These are phyloP conservation scores for Acephala macrosclerotiorum DNA, from an alignment of 2,329 filamentous ascomycete species.

Conservation along the genomic window DNA sequence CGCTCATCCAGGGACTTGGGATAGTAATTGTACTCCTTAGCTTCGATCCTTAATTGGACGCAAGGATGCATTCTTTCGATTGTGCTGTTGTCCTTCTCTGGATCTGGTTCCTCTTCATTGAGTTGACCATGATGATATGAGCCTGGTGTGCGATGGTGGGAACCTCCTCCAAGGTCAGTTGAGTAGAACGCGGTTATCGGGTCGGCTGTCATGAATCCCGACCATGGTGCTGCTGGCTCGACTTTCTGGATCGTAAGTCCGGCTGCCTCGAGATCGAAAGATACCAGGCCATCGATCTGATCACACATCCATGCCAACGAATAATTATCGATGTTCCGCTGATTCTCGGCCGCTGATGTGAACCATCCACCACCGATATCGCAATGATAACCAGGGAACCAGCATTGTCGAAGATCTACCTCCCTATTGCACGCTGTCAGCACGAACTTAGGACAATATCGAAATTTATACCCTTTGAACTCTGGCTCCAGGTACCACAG, in stretches of 20 bases:
- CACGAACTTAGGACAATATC: conserved; percentile 28
- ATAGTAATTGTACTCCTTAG: conserved; percentile 3
- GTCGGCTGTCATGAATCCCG: conserved; percentile 9
- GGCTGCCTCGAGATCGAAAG: conserved; percentile 9
- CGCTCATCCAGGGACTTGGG: conserved; percentile 4
- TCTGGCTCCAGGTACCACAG: conserved; percentile 42
- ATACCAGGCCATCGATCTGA: conserved; percentile 19
- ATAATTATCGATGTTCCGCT: conserved; percentile 11
- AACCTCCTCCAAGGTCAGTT: conserved; percentile 9
- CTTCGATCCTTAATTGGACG: conserved; percentile 12
- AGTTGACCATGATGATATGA: conserved; percentile 15
- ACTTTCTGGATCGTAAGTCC: conserved; percentile 1
- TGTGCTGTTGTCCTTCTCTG: conserved; percentile 9
- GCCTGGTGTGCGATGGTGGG: conserved; percentile 16
- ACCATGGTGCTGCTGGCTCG: background rate
- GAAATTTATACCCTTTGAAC: background rate
- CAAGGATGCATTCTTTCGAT: conserved; percentile 20
- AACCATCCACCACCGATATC: conserved; percentile 20
- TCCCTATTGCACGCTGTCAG: background rate
- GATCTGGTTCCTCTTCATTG: background rate
- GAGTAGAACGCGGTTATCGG: conserved; percentile 11
- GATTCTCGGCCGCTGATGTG: background rate
- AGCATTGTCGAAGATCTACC: conserved; percentile 23
- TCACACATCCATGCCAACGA: conserved; percentile 27
- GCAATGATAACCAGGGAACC: conserved; percentile 28